phyloP scores from a whole-genome alignment of 148 eudicot genomes.

The Fagopyrum homotropicum region DNA sequence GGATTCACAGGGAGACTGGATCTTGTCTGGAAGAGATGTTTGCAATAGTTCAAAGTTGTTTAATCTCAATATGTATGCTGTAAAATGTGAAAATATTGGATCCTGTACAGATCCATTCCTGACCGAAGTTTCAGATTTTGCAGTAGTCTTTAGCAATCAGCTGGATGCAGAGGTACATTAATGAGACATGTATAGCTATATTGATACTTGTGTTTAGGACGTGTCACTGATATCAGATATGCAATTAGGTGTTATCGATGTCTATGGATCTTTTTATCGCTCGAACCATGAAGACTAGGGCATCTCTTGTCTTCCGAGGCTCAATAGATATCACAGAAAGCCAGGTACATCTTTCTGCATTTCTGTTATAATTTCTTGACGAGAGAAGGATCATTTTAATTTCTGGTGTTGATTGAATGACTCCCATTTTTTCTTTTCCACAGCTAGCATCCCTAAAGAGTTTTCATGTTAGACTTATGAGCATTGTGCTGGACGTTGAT shows the following conservation, averaged over 20 bases:
- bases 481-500: slow-evolving; percentile 91
- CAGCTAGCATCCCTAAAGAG: slow-evolving; percentile 88
- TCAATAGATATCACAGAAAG: slow-evolving; percentile 56
- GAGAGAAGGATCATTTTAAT: not conserved
- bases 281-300: slow-evolving; percentile 81
- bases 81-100: slow-evolving; percentile 69
- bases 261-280: slow-evolving; percentile 98
- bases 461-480: slow-evolving; percentile 97
- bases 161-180: slow-evolving; percentile 94
- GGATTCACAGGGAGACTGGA: slow-evolving; percentile 84
- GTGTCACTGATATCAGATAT: slow-evolving; percentile 7
- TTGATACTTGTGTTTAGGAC: slow-evolving; percentile 5
- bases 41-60: slow-evolving; percentile 39
- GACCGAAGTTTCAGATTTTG: slow-evolving; percentile 78
- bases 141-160: slow-evolving; percentile 83
- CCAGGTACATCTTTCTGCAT: slow-evolving; percentile 44
- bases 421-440: slow-evolving; percentile 17
- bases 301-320: slow-evolving; percentile 71
- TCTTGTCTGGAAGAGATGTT: slow-evolving; percentile 62
- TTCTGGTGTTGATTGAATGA: not conserved
- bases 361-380: not conserved
- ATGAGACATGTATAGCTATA: not conserved
- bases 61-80: slow-evolving; percentile 71
- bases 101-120: slow-evolving; percentile 71
- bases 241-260: slow-evolving; percentile 85